Base-by-base conservation (phyloP, 2,329 filamentous ascomycete genomes). In the Trichoderma sp. region DNA sequence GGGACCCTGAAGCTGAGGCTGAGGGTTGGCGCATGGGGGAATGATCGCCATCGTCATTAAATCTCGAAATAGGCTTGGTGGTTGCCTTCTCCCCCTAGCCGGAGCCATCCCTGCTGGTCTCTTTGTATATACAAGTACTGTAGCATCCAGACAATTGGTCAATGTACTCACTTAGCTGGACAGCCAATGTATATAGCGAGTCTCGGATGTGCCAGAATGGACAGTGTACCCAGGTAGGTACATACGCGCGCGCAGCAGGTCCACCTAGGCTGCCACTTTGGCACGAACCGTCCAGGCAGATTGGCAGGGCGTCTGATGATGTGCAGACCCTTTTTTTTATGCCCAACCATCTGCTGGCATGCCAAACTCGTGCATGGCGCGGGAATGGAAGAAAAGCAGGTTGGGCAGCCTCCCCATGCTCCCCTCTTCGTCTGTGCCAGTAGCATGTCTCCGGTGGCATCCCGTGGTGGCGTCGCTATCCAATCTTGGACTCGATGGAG, bases 311-410 rank as follows among this genome's bases (percentile, higher is more conserved):
- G 43, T 51, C 32, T 54, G 55, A 59, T 67, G 65, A 60, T 67
- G 43, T 67, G 65, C 65, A 67, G 65, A 26, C 43, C 55, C 18
- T 59, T 66, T 66, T 66, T 66, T 66, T 54, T 59, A 39, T 66
- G 64, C 64, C 64, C 64, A 66, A 66, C 64, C 55, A 37, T 66
- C 64, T 30, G 43, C n/a, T 39, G 55, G 64, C 46, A 66, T 58
- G 63, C 52, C 34, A 37, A n/a, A 43, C 52, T 66, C 34, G 18
- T 52, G 43, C 39, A 39, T 32, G 46, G 61, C 61, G 28, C 61
- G 51, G 51, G 61, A 66, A 66, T 56, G 61, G 52, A 28, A 49
- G 32, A 46, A 30, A 59, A 59, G 55, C 55, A 66, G 55, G 64
- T 51, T 66, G 61, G 52, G 61, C 52, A 66, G 61, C 51, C 28